Base-by-base conservation (phyloP, 2,329 filamentous ascomycete species). In the Fusarium tupiense region DNA sequence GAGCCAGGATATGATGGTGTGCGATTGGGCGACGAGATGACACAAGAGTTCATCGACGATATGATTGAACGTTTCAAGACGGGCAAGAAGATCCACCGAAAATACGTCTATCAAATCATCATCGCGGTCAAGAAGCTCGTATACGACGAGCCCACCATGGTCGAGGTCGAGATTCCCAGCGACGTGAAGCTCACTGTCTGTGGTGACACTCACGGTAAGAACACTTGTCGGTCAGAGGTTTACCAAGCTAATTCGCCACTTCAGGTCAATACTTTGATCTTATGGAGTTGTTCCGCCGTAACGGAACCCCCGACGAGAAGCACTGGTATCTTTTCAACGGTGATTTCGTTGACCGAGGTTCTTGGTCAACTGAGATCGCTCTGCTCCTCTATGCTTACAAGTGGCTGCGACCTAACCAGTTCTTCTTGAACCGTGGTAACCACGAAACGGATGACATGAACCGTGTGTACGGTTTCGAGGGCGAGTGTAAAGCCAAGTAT, bases 391-490 rank as follows among this genome's bases (percentile, higher is more conserved):
- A 98, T 83, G 93, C 96, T 50, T 97, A 98, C 88, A 99, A 99
- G 86, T 98, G 94, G 96, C 84, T 98, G 78, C 91, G 93, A 62
- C 96, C 96, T 13, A 90, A 91, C 49, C 91, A 88, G 62, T 96
- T 99, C 88, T 98, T 97, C 90, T 87, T 99, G 74, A 99, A 99
- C 87, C 91, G 96, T 71, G 96, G 96, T 77, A 99, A 99, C 84
- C 96, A 99, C 85, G 96, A 99, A 86, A 98, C 96, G 56, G 96
- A 98, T 82, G 96, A 98, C 84, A 99, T 99, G 96, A 99, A 99
- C 87, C 91, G 94, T 76, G 95, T 96, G 61, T 99, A 99, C 81
- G 96, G 96, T 24, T 99, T 99, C 79, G 96, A 99, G 84, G 96
- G 96, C 81, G 96, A 99, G 83, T 98, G 96, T 87, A 96, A 96